Base-by-base conservation (phyloP, 2,329 filamentous ascomycete genomes). In the Arthroderma uncinatum region DNA sequence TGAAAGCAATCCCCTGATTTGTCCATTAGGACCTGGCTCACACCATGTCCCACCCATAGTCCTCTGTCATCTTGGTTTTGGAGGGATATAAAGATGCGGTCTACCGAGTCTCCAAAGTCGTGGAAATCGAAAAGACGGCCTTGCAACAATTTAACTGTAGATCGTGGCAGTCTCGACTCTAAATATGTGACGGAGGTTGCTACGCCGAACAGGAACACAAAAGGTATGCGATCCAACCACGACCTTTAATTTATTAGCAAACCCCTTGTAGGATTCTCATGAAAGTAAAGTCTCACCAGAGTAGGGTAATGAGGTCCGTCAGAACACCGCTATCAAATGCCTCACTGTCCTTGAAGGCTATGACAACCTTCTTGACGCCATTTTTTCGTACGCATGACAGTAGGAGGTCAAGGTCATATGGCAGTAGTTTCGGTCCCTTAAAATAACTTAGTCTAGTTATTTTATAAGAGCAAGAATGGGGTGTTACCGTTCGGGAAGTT, bases 141-240 rank as follows among this genome's bases (percentile, higher is more conserved):
- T 48, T 78, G 70, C 2, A 85, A 70, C 53, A 76, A 72, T 53
- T 76, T 73, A 37, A 81, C 71, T 14, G 77, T 77, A 14, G 73
- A 74, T 48, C 76, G 75, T 9, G 81, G 76, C 2, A 85, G 68
- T 52, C 81, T 75, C 44, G 78, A 76, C 64, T 84, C 80, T 56
- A 85, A 80, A 16, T 81, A 76, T 52, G 83, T 81, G 9, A 82
- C 74, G 2, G 82, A 83, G 0, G 82, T 84, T n/a, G 80, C 80
- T 53, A 85, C 77, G 12, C 79, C 80, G 56, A 85, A 78, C 2
- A 84, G 67, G 2, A 82, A 69, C 1, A 81, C 75, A 58, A 84
- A 79, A 0, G 81, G 80, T 55, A 85, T 79, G 28, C 82, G 79
- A 64, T 83, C 78, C 48, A 76, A 71, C 82, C 82, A 85, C 16